Evolutionary conservation across 345 rosid species (phyloP).

Genomic region (Aurinia saxatilis): DNA sequence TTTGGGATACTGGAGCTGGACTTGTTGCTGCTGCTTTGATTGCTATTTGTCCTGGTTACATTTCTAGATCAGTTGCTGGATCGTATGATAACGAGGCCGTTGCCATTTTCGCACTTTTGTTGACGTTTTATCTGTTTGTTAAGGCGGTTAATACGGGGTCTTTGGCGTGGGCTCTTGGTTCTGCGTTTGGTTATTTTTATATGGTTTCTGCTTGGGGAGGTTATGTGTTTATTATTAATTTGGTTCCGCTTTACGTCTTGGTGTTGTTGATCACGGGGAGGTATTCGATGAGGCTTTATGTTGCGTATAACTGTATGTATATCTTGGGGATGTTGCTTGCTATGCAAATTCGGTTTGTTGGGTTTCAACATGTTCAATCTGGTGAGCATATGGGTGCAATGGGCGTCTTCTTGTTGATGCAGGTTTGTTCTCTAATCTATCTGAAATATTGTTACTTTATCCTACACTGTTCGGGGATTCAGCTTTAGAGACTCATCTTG

Average conservation of each 20-base stretch:
- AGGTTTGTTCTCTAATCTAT: conserved; percentile 43
- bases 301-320: conserved; percentile 90
- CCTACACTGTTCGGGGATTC: background rate
- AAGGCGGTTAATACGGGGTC: conserved; percentile 95
- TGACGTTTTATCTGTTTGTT: conserved; percentile 84
- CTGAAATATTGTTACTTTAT: background rate
- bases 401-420: conserved; percentile 97
- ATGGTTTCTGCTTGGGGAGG: conserved; percentile 99
- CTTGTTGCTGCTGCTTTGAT: conserved; percentile 87
- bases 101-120: conserved; percentile 79
- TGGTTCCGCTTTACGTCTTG: conserved; percentile 92
- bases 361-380: conserved; percentile 98
- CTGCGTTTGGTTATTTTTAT: conserved; percentile 95
- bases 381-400: conserved; percentile 99
- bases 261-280: conserved; percentile 89
- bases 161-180: conserved; percentile 74
- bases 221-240: conserved; percentile 90
- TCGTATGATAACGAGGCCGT: conserved; percentile 96
- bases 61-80: conserved; percentile 93
- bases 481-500: background rate
- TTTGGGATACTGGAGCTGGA: conserved; percentile 96
- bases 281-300: conserved; percentile 86
- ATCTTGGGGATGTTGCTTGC: conserved; percentile 95
- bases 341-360: conserved; percentile 97
- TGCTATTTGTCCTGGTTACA: conserved; percentile 96